Conservation (phyloP, 345 rosid genomes). For the Populus euphratica region DNA sequence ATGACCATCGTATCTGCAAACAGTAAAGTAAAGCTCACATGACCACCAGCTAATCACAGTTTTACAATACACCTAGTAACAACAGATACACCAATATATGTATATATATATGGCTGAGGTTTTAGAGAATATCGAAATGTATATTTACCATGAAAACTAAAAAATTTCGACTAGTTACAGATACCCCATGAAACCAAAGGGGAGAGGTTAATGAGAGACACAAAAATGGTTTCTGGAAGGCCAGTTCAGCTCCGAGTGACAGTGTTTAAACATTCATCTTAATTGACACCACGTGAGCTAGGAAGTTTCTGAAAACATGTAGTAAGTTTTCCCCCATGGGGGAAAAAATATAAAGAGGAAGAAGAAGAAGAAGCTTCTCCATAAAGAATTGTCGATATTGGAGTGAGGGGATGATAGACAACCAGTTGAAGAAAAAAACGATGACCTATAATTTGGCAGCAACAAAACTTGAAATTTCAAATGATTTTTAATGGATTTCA, state of each 20-base stretch:
- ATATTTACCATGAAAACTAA: neutral
- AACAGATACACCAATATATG: no score
- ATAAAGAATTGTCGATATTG: neutral
- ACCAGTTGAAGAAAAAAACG: neutral
- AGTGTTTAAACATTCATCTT: neutral
- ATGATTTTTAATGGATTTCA: conserved; percentile 2
- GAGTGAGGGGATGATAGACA: neutral
- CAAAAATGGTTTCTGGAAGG: neutral
- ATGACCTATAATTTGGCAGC: neutral
- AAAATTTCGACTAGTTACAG: no score
- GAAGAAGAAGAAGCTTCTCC: neutral
- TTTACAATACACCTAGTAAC: neutral
- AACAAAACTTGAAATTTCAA: neutral
- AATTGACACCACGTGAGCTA: neutral
- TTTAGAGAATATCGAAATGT: neutral
- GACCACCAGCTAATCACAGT: neutral
- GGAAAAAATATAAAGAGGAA: no score
- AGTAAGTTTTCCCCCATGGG: neutral
- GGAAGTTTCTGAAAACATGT: neutral
- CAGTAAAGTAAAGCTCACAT: neutral
- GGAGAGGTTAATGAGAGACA: neutral
- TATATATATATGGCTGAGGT: no score
- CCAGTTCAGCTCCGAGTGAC: neutral
- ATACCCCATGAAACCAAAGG: neutral
- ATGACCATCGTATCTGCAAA: conserved; percentile 55